Evolutionary conservation across 108 stramenopile species (phyloP), one percentile per base, ranked within the genome.

Genomic region (Aureococcus anophagefferens): DNA sequence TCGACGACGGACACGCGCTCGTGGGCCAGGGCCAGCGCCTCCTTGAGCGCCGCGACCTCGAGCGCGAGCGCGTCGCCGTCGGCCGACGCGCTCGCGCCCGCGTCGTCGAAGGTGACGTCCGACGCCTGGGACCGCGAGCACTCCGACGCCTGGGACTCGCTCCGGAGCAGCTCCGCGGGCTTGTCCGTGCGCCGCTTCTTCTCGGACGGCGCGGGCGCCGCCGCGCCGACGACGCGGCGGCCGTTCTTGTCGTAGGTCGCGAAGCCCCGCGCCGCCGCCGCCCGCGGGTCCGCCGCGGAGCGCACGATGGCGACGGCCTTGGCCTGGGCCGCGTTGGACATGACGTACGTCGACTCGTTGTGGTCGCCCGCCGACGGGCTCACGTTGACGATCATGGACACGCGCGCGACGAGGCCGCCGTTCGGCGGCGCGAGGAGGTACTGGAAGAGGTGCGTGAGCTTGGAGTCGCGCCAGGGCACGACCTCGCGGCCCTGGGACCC

Each of bases 361-460:
- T 88, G 94, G 64, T 97, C 96, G 35, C 69, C 79, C 17, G 83
- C 78, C 30, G 81, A 70, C 16, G 96, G 94, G 74, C 93, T 89
- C 62, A 93, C 91, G 74, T 94, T 94, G 21, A 94, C 92, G 73
- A 97, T 84, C 92, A 97, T 97, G 34, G 83, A 77, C 9, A 92
- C 93, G 16, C 88, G 63, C 0, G 86, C 74, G 4, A 63, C 17
- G 17, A 5, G 34, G 21, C 67, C 75, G 63, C 40, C 25, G 45
- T 37, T 72, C 25, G 64, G 13, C 32, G 75, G 75, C 21, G 89
- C 89, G 67, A 96, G 84, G 74, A 91, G 92, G 72, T 90, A 84
- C 90, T 91, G 92, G 75, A 99, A 96, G 72, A 99, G 83, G 62
- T 94, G 94, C 16, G 96, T 96, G 67, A 99, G 83, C 81, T 97